phyloP scores from a whole-genome alignment of 768 basidiomycete species.

The Leccinum ochraceum region DNA sequence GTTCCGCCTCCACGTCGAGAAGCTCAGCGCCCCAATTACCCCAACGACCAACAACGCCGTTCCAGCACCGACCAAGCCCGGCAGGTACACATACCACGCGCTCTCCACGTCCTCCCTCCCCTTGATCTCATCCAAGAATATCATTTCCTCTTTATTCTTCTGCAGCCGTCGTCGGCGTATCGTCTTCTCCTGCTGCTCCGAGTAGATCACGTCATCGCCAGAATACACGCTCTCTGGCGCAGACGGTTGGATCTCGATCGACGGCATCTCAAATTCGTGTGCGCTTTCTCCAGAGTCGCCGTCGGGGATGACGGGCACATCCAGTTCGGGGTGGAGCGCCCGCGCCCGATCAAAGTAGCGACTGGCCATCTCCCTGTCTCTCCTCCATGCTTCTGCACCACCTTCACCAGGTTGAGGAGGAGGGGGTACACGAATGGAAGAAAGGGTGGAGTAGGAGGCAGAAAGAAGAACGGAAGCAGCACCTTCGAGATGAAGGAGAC shows the following conservation, averaged over 20 bases:
- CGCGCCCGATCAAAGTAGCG: constrained; percentile 74
- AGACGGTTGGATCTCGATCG: constrained; percentile 48
- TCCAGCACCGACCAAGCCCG: constrained; percentile 80
- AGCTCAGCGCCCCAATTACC: constrained; percentile 74
- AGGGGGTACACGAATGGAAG: constrained; percentile 70
- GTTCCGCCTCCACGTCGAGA: constrained; percentile 68
- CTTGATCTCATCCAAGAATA: constrained; percentile 46
- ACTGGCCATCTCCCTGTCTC: constrained; percentile 69
- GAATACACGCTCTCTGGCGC: constrained; percentile 30
- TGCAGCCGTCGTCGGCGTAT: constrained; percentile 44
- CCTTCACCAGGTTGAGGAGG: constrained; percentile 51
- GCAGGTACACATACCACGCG: constrained; percentile 80
- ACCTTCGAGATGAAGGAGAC: constrained; percentile 80
- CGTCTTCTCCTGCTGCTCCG: constrained; percentile 35
- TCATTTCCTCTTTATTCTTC: constrained; percentile 56
- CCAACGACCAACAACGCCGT: constrained; percentile 79
- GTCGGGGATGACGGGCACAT: constrained; percentile 66
- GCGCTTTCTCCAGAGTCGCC: constrained; percentile 35
- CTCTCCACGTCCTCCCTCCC: constrained; percentile 59
- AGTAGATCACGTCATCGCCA: constrained; percentile 28
- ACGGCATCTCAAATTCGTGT: constrained; percentile 67
- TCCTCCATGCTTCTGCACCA: constrained; percentile 71
- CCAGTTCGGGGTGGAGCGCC: constrained; percentile 57
- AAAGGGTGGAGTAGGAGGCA: constrained; percentile 73
- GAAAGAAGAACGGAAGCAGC: constrained; percentile 70